Percentiles rank a stretch among this genome's conserved stretches.
Conservation (phyloP, 345 rosid species). For the Lumnitzera racemosa region DNA sequence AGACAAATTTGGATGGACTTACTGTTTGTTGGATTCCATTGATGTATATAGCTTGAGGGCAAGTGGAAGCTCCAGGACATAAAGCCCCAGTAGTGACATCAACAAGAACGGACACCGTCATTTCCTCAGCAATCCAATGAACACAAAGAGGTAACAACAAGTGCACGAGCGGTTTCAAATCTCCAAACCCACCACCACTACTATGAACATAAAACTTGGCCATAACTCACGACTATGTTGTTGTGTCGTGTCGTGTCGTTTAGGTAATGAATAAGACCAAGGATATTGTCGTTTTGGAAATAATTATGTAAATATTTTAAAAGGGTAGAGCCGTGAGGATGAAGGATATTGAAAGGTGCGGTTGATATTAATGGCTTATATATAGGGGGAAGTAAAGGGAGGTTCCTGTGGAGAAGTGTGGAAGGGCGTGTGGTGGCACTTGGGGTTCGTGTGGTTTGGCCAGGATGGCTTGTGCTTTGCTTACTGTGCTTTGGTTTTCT, state of each 20-base stretch:
- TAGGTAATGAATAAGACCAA: no score
- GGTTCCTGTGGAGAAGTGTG: constrained; percentile 8
- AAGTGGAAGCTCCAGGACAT: constrained; percentile 40
- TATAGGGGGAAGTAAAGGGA: background rate
- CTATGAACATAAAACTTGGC: background rate
- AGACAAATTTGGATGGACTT: background rate
- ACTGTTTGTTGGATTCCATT: constrained; percentile 54
- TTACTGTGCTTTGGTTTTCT: background rate
- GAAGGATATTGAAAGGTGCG: background rate
- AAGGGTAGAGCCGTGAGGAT: no score
- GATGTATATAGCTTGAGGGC: constrained; percentile 43
- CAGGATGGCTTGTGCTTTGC: constrained; percentile 3
- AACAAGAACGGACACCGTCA: constrained; percentile 59
- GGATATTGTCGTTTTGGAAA: no score
- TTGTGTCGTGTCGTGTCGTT: no score
- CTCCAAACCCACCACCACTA: constrained; percentile 15
- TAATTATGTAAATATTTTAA: no score
- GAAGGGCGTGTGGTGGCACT: constrained; percentile 15
- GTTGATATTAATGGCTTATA: background rate
- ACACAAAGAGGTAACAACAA: constrained; percentile 38
- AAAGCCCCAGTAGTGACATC: constrained; percentile 42
- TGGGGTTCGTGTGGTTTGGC: constrained; percentile 13
- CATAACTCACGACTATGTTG: no score
- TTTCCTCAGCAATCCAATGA: constrained; percentile 51
- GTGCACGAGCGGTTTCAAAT: constrained; percentile 35